A percentile compares a stretch with the other conserved stretches of the same genome.
Conservation (phyloP, 352 stramenopile species). For the Thalassiosira hispida region DNA sequence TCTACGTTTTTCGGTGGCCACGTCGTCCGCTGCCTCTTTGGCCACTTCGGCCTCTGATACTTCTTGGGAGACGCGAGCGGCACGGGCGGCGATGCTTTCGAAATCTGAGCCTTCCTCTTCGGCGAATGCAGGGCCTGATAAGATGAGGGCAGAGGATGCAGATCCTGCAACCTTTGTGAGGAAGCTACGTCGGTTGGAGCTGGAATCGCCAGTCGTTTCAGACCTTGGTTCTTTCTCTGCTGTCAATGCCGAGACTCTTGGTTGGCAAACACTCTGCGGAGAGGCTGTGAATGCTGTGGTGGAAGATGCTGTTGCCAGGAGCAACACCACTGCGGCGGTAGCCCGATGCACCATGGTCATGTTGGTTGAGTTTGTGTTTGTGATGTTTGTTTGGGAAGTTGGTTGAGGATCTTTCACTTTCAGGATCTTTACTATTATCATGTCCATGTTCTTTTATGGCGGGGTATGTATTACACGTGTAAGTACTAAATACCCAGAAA, state of each 20-base stretch:
- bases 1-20: conserved; percentile 12
- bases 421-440: too few relatives aligned
- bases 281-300: conserved; percentile 17
- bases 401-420: too few relatives aligned
- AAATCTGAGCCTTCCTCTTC: conserved; percentile 39
- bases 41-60: conserved; percentile 38
- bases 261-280: background rate
- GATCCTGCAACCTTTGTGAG: conserved; percentile 18
- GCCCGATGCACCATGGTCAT: background rate
- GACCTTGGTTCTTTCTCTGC: background rate
- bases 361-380: background rate
- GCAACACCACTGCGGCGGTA: conserved; percentile 1
- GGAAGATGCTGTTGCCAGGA: conserved; percentile 21
- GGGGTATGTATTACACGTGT: too few relatives aligned
- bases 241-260: conserved; percentile 2
- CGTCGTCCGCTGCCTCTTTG: conserved; percentile 12
- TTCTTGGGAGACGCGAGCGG: conserved; percentile 62
- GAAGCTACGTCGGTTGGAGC: conserved; percentile 33
- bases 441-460: too few relatives aligned
- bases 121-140: conserved; percentile 21
- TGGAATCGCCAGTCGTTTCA: background rate
- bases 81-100: conserved; percentile 69
- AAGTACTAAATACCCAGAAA: too few relatives aligned
- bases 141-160: conserved; percentile 24
- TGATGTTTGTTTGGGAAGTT: background rate